phyloP scores from a whole-genome alignment of 1,284 basidiomycete species.

The Rhodotorula sp. region DNA sequence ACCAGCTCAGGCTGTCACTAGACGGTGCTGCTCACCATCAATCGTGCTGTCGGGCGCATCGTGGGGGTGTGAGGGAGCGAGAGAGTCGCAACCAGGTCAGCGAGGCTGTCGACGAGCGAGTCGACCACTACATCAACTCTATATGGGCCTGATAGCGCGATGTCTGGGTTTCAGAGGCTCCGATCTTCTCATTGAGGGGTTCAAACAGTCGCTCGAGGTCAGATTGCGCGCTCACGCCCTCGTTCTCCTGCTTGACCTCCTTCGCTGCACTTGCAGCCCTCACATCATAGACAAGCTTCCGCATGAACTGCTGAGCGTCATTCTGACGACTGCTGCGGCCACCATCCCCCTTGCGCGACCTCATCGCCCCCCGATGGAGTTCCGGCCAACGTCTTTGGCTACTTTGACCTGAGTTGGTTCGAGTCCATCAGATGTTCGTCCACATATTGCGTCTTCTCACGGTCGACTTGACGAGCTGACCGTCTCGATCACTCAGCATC shows the following conservation, averaged over 20 bases:
- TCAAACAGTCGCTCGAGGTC: too few species aligned
- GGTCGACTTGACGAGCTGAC: too few species aligned
- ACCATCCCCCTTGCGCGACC: background rate
- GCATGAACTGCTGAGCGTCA: background rate
- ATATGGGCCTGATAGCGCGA: background rate
- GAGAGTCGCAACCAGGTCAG: background rate
- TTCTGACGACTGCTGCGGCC: background rate
- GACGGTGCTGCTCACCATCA: slow-evolving; percentile 2
- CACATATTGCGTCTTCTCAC: too few species aligned
- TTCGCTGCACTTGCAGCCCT: background rate
- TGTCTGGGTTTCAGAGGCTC: background rate
- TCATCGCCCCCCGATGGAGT: too few species aligned
- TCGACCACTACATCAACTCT: background rate
- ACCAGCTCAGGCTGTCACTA: too few species aligned
- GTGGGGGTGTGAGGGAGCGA: background rate
- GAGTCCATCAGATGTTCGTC: too few species aligned
- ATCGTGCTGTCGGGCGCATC: slow-evolving; percentile 31
- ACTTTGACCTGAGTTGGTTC: too few species aligned
- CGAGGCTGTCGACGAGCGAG: background rate
- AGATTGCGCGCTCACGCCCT: background rate
- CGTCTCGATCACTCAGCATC: too few species aligned
- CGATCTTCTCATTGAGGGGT: too few species aligned
- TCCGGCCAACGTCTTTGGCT: too few species aligned
- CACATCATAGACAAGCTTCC: background rate
- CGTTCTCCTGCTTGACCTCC: background rate